Conservation (phyloP, 2,329 filamentous ascomycete species). For the Aspergillus vadensis region DNA sequence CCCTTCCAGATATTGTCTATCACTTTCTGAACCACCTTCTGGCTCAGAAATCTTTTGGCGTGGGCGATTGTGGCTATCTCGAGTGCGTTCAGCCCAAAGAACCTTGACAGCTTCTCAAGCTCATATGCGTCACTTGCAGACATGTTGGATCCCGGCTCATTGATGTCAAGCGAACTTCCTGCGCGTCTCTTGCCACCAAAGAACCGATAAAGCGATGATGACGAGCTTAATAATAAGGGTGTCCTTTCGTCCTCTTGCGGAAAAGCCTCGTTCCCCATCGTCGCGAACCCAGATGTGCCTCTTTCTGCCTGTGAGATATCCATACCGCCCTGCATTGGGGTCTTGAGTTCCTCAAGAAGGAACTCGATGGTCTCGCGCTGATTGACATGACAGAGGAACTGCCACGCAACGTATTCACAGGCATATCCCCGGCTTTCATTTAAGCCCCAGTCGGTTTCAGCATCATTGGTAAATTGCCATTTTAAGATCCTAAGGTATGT, state of each 20-base stretch:
- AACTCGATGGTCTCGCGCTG: slow-evolving; percentile 60
- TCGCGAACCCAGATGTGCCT: slow-evolving; percentile 20
- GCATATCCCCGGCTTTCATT: slow-evolving; percentile 59
- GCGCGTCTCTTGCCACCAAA: slow-evolving; percentile 42
- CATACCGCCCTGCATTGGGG: slow-evolving; percentile 22
- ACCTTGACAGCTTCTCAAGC: slow-evolving; percentile 66
- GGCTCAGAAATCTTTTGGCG: slow-evolving; percentile 81
- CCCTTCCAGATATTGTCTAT: slow-evolving; percentile 84
- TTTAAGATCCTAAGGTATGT: slow-evolving; percentile 53
- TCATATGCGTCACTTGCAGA: slow-evolving; percentile 53
- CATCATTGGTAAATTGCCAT: slow-evolving; percentile 56
- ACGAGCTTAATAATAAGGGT: slow-evolving; percentile 32
- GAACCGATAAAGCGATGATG: slow-evolving; percentile 26
- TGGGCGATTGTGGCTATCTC: slow-evolving; percentile 81
- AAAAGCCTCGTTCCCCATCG: slow-evolving; percentile 7
- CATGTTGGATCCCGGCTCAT: slow-evolving; percentile 46
- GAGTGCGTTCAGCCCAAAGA: slow-evolving; percentile 79
- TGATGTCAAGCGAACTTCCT: slow-evolving; percentile 44
- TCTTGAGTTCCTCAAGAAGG: slow-evolving; percentile 55
- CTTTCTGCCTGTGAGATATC: slow-evolving; percentile 26
- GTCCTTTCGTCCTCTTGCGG: slow-evolving; percentile 28
- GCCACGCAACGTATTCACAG: slow-evolving; percentile 65
- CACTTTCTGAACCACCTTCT: slow-evolving; percentile 78
- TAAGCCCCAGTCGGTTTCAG: slow-evolving; percentile 57
- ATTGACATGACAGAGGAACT: slow-evolving; percentile 59